These are phyloP conservation scores for Neoboletus subvelutipes DNA, from an alignment of 768 basidiomycete species.

Conservation along the genomic window DNA sequence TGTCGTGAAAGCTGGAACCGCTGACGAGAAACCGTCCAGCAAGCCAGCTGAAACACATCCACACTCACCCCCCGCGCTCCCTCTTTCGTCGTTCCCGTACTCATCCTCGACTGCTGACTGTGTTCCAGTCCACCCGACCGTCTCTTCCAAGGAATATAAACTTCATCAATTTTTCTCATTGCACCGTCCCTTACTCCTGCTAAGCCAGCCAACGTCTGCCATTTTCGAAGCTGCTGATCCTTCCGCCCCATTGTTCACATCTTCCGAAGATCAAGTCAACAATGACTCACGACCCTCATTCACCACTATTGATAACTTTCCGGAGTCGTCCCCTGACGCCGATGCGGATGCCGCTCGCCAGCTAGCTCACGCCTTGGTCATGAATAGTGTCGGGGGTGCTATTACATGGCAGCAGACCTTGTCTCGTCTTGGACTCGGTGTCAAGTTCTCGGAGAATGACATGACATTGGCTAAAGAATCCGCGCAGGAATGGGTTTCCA, in stretches of 20 bases:
- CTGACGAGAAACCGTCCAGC: constrained; percentile 30
- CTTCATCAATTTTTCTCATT: constrained; percentile 85
- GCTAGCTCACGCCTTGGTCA: constrained; percentile 71
- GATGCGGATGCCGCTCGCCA: constrained; percentile 81
- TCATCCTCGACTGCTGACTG: constrained; percentile 6
- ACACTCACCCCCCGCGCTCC: constrained; percentile 13
- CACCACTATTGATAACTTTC: constrained; percentile 41
- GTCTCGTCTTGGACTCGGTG: constrained; percentile 60
- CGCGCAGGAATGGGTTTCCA: constrained; percentile 60
- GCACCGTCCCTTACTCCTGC: constrained; percentile 73
- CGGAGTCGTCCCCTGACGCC: constrained; percentile 59
- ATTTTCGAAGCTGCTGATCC: constrained; percentile 44
- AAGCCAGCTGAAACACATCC: constrained; percentile 25
- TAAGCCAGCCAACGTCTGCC: constrained; percentile 58
- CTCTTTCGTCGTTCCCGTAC: constrained; percentile 16
- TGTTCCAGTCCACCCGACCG: constrained; percentile 47
- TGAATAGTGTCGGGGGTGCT: constrained; percentile 60
- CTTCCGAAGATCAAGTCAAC: constrained; percentile 24
- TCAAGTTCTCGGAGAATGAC: constrained; percentile 48
- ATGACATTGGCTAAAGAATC: constrained; percentile 52
- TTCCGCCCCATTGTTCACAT: constrained; percentile 18
- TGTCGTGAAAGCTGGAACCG: constrained; percentile 15
- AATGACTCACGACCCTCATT: constrained; percentile 26
- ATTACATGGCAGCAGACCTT: constrained; percentile 70
- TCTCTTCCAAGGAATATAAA: constrained; percentile 69